Percentiles rank a stretch among this genome's conserved stretches.
Conservation (phyloP, 768 basidiomycete genomes). For the Russula virescens region DNA sequence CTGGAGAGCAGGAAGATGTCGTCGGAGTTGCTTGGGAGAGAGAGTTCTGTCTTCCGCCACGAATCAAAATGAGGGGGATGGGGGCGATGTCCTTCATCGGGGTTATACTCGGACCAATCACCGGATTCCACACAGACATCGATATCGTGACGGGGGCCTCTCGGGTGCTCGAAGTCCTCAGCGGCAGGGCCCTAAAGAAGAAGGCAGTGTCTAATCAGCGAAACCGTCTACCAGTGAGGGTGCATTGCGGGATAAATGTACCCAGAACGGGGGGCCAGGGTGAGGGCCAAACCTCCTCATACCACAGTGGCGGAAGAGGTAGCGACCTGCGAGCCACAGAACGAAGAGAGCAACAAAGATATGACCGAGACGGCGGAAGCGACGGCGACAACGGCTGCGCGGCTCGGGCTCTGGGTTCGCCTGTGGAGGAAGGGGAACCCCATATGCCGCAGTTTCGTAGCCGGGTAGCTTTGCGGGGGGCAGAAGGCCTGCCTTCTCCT, state of each 20-base stretch:
- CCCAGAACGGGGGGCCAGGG: neutral
- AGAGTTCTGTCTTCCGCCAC: slow-evolving; percentile 8
- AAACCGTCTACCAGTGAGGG: too few species aligned
- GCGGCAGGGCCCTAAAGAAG: neutral
- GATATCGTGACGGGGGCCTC: neutral
- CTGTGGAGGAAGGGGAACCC: neutral
- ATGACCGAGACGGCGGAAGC: slow-evolving; percentile 2
- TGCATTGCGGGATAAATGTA: neutral
- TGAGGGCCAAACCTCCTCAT: neutral
- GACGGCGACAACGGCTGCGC: neutral
- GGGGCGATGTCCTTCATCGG: neutral
- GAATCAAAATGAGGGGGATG: neutral
- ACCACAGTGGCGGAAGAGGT: slow-evolving; percentile 1
- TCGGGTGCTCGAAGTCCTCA: neutral
- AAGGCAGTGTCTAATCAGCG: neutral
- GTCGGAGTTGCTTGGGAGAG: slow-evolving; percentile 3
- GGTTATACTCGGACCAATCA: slow-evolving; percentile 6
- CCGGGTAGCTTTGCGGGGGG: neutral
- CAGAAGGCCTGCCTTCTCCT: neutral
- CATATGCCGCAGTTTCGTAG: neutral
- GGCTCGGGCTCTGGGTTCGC: neutral
- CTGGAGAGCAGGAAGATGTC: slow-evolving; percentile 15
- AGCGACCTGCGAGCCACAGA: neutral
- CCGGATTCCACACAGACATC: slow-evolving; percentile 4
- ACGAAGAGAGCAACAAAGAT: neutral